These are phyloP conservation scores for Rhinocladiella similis DNA, from an alignment of 2,329 filamentous ascomycete species.

Conservation along the genomic window DNA sequence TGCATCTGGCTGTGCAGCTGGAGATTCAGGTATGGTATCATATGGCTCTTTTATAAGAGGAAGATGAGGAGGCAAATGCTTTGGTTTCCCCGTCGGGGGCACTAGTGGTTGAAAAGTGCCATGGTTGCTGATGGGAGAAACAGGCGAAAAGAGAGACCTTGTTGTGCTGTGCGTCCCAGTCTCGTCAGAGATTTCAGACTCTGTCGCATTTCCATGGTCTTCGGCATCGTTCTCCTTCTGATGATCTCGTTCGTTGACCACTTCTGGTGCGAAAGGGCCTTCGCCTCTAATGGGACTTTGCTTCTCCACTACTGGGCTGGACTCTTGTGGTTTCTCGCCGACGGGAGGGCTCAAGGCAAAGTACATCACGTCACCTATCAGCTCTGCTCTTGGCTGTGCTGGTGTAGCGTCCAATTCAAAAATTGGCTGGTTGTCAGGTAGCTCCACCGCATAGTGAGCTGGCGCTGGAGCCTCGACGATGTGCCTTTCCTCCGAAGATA, in stretches of 20 bases:
- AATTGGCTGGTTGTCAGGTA: conserved; percentile 34
- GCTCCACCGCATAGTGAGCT: conserved; percentile 33
- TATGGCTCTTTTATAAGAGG: not conserved
- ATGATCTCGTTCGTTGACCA: conserved; percentile 8
- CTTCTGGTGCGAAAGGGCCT: conserved; percentile 30
- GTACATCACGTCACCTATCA: conserved; percentile 38
- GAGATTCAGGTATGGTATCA: not conserved
- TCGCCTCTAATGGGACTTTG: conserved; percentile 27
- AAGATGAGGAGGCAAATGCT: not conserved
- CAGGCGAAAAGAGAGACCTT: conserved; percentile 21
- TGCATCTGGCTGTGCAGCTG: not conserved
- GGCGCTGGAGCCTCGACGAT: conserved; percentile 28
- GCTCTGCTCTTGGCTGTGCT: conserved; percentile 34
- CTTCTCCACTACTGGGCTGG: conserved; percentile 21
- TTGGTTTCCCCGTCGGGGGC: not conserved
- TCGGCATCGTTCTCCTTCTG: conserved; percentile 8
- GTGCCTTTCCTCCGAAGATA: conserved; percentile 34
- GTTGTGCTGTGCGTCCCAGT: conserved; percentile 25
- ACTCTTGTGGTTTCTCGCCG: conserved; percentile 37
- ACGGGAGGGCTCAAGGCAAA: conserved; percentile 35
- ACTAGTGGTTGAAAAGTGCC: conserved; percentile 18
- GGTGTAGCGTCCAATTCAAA: conserved; percentile 43
- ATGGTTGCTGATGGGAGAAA: conserved; percentile 20
- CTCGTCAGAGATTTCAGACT: conserved; percentile 24
- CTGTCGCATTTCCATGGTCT: conserved; percentile 14